Conservation (phyloP, 2,329 filamentous ascomycete genomes). For the Colletotrichum sidae region DNA sequence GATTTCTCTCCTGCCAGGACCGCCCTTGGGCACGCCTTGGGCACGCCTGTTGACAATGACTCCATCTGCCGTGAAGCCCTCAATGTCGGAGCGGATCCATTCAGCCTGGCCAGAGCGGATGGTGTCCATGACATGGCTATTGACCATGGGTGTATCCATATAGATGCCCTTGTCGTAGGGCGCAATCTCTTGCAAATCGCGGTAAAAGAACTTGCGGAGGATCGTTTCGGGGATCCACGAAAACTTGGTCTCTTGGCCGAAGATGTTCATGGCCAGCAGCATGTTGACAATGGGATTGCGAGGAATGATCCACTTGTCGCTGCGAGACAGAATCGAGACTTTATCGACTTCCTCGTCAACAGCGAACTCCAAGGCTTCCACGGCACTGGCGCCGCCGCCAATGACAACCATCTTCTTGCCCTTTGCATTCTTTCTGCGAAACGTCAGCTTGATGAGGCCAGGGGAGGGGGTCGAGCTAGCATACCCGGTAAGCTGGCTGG, state of each 20-base stretch:
- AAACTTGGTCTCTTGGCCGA: slow-evolving; percentile 80
- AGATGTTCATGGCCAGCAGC: slow-evolving; percentile 81
- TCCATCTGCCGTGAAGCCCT: slow-evolving; percentile 71
- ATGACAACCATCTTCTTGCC: slow-evolving; percentile 82
- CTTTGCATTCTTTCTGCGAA: slow-evolving; percentile 70
- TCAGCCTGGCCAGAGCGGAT: slow-evolving; percentile 77
- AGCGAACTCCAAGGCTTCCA: slow-evolving; percentile 86
- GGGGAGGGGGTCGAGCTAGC: slow-evolving; percentile 9
- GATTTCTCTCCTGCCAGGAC: slow-evolving; percentile 74
- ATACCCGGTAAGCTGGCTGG: slow-evolving; percentile 75
- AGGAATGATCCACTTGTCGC: slow-evolving; percentile 90
- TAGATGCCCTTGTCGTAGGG: slow-evolving; percentile 80
- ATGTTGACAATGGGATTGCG: slow-evolving; percentile 80
- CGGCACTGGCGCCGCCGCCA: slow-evolving; percentile 82
- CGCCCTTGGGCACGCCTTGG: slow-evolving; percentile 80
- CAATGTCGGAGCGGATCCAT: slow-evolving; percentile 86
- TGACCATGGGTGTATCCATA: slow-evolving; percentile 88
- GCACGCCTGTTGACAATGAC: slow-evolving; percentile 78
- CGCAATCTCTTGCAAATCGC: slow-evolving; percentile 80
- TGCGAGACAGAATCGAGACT: slow-evolving; percentile 79
- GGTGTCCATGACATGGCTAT: slow-evolving; percentile 82
- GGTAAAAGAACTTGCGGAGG: slow-evolving; percentile 83
- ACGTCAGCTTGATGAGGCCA: slow-evolving; percentile 38
- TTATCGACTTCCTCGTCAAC: slow-evolving; percentile 73
- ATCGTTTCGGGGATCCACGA: slow-evolving; percentile 84